A percentile compares a stretch with the other conserved stretches of the same genome.
Evolutionary conservation across 2,329 filamentous ascomycete genomes (phyloP).

Genomic region (Talaromyces rugulosus): DNA sequence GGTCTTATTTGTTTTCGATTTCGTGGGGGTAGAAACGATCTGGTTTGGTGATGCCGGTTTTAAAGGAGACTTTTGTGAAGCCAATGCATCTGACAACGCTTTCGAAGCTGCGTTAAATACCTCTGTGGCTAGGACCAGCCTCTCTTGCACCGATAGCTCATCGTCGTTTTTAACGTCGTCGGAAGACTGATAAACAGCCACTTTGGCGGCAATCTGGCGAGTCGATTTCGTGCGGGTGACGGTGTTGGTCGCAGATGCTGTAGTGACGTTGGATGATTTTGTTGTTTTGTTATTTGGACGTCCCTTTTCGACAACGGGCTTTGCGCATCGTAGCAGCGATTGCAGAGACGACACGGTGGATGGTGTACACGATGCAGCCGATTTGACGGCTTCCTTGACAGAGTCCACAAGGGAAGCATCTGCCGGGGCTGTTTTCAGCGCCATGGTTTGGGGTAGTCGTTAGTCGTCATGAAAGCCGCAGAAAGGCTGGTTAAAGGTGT

Average conservation of each 20-base stretch:
- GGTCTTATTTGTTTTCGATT: slow-evolving; percentile 14
- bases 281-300: background rate
- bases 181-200: slow-evolving; percentile 19
- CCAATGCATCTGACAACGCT: slow-evolving; percentile 35
- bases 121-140: slow-evolving; percentile 41
- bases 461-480: background rate
- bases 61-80: slow-evolving; percentile 18
- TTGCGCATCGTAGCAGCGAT: slow-evolving; percentile 32
- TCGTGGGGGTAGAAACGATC: slow-evolving; percentile 19
- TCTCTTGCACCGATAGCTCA: slow-evolving; percentile 33
- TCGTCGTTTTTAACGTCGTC: slow-evolving; percentile 20
- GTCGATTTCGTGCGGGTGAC: slow-evolving; percentile 22
- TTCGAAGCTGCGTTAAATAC: slow-evolving; percentile 44
- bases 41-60: slow-evolving; percentile 28
- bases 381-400: slow-evolving; percentile 53
- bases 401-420: slow-evolving; percentile 33
- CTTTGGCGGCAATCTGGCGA: slow-evolving; percentile 22
- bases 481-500: background rate
- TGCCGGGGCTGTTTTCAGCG: slow-evolving; percentile 16
- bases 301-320: slow-evolving; percentile 17
- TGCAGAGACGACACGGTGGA: slow-evolving; percentile 37
- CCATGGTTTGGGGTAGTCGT: slow-evolving; percentile 2
- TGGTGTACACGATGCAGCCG: slow-evolving; percentile 51
- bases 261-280: slow-evolving; percentile 21
- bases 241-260: slow-evolving; percentile 15